phyloP scores from a whole-genome alignment of 495 filamentous ascomycete genomes.

The Aspergillus campestris region DNA sequence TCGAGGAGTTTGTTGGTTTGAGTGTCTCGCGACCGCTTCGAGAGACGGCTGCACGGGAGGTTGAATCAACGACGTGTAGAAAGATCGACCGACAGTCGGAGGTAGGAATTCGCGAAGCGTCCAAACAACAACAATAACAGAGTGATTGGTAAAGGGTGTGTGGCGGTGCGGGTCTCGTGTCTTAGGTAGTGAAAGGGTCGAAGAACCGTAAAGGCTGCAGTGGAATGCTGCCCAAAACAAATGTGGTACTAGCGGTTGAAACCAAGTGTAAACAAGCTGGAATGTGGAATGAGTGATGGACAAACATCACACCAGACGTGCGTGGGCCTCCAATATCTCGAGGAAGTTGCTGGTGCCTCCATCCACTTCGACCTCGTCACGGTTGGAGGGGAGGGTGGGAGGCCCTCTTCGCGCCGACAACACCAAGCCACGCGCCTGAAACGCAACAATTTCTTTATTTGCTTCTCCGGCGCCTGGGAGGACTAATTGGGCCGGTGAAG shows the following conservation, averaged over 20 bases:
- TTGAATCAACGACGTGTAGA: background rate
- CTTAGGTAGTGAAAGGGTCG: constrained; percentile 10
- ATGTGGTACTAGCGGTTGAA: constrained; percentile 4
- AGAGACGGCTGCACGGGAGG: background rate
- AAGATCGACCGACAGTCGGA: background rate
- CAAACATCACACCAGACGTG: constrained; percentile 15
- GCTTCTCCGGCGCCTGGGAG: constrained; percentile 7
- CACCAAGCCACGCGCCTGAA: constrained; percentile 13
- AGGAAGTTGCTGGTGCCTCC: constrained; percentile 5
- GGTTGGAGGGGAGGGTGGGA: constrained; percentile 1
- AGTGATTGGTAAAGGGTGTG: background rate
- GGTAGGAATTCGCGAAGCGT: background rate
- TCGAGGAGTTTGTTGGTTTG: background rate
- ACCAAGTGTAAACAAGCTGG: constrained; percentile 6
- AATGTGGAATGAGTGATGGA: constrained; percentile 8
- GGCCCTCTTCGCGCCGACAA: constrained; percentile 9
- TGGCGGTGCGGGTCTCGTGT: constrained; percentile 8
- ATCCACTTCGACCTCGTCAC: constrained; percentile 4
- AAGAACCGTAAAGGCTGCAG: constrained; percentile 3
- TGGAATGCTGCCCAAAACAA: constrained; percentile 14
- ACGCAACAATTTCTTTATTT: constrained; percentile 5
- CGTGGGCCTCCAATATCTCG: constrained; percentile 8
- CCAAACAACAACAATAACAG: constrained; percentile 11
- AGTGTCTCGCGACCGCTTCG: background rate
- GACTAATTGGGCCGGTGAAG: constrained; percentile 10